Conservation (phyloP, 139 green algal species). For the Volvox africanus region DNA sequence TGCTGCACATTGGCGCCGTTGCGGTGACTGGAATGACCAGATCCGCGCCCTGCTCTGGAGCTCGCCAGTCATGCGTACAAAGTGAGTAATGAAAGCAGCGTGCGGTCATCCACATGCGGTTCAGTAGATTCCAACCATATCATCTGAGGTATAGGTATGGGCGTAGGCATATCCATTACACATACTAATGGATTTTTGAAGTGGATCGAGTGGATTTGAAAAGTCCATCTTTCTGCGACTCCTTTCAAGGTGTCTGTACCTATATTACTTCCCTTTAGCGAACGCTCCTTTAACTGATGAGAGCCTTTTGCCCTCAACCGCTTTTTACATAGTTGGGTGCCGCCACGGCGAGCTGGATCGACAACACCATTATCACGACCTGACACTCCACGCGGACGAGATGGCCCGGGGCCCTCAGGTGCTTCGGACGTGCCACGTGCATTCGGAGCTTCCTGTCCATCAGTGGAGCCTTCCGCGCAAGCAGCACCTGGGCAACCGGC, state of each 20-base stretch:
- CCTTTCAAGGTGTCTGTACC: too few species aligned
- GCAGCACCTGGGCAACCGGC: background rate
- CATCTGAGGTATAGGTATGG: too few species aligned
- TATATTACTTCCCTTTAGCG: too few species aligned
- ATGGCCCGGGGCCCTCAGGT: background rate
- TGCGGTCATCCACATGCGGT: background rate
- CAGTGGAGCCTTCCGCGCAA: background rate
- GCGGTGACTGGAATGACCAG: slow-evolving; percentile 24
- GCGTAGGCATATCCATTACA: too few species aligned
- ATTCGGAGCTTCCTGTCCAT: background rate
- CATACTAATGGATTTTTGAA: too few species aligned
- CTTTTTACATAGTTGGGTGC: background rate
- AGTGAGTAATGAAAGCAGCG: background rate
- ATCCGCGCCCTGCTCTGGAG: background rate
- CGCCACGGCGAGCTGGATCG: background rate
- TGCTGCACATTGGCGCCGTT: background rate
- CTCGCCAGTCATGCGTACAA: slow-evolving; percentile 11
- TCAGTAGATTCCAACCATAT: too few species aligned
- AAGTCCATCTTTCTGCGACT: too few species aligned
- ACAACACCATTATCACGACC: background rate
- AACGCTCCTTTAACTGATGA: too few species aligned
- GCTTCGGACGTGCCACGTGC: background rate
- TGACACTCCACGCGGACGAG: background rate
- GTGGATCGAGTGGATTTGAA: too few species aligned
- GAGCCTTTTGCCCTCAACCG: background rate